Base-by-base conservation (phyloP, 306 rosid genomes). In the Gleditsia sinensis region DNA sequence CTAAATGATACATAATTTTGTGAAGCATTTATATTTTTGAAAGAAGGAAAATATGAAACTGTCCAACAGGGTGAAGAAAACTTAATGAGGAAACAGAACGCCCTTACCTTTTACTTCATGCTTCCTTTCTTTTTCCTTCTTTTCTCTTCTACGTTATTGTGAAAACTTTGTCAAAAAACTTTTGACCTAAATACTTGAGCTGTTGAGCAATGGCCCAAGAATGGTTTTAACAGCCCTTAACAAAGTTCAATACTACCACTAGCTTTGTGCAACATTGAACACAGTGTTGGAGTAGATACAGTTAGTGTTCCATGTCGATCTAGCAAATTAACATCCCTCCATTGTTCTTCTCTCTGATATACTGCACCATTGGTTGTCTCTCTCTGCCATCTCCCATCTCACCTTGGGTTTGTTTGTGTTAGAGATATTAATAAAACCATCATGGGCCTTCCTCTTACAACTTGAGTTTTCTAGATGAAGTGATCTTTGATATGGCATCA, bases 251-350 rank as follows among this genome's bases (percentile, higher is more conserved):
- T 12, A 37, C 24, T 37, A 16, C 30, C 7, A n/a, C 3, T 28
- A 51, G 11, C 2, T 34, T 50, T 56, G 25, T 25, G 67, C 56
- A n/a, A 55, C 13, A 19, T 11, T 8, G 20, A 40, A 71, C 50
- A 24, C 12, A n/a, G 24, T 30, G 73, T 69, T 32, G 45, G 30
- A 14, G 54, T n/a, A 28, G 20, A 37, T 16, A 53, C 73, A 67
- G 45, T 27, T 34, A n/a, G 23, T 50, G 13, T 69, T 36, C 40
- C 20, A 8, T 51, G 16, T 34, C 63, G 23, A 34, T 5, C 51
- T 48, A 36, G 54, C 40, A 71, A 71, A 40, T 33, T 64, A 71
- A 40, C 28, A 12, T 37, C 39, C 37, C 32, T 69, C 51, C 63
- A 53, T 37, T 53, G 2, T 28, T 10, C 28, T 67, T 23, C 21